phyloP scores from a whole-genome alignment of 2,329 filamentous ascomycete species.

The Didymella segeticola region DNA sequence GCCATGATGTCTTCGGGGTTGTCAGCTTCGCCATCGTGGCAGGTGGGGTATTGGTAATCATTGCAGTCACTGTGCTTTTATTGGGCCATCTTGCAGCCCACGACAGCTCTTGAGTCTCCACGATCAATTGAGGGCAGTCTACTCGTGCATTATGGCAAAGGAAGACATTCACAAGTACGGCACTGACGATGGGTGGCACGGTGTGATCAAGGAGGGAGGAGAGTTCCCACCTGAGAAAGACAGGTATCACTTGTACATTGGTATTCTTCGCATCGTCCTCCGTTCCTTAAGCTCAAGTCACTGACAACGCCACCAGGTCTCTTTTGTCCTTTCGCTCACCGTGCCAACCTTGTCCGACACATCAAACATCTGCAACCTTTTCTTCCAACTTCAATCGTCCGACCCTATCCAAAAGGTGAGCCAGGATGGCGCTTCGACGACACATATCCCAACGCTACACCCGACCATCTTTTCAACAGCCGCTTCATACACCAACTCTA shows the following conservation, averaged over 20 bases:
- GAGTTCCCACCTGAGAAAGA: slow-evolving; percentile 59
- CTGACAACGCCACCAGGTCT: slow-evolving; percentile 55
- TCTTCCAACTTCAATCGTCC: slow-evolving; percentile 65
- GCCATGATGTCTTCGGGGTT: neutral
- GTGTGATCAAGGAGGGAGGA: slow-evolving; percentile 55
- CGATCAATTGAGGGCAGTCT: neutral
- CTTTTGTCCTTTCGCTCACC: slow-evolving; percentile 71
- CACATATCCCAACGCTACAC: slow-evolving; percentile 64
- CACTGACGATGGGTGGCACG: slow-evolving; percentile 59
- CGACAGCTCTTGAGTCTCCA: neutral
- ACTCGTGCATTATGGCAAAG: slow-evolving; percentile 3
- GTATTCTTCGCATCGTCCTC: slow-evolving; percentile 25
- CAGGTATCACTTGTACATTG: slow-evolving; percentile 64
- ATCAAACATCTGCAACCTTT: slow-evolving; percentile 64
- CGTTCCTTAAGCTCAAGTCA: neutral
- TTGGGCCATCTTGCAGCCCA: neutral
- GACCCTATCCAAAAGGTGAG: slow-evolving; percentile 70
- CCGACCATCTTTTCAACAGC: slow-evolving; percentile 65
- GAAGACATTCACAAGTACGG: slow-evolving; percentile 45
- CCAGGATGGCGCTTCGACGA: slow-evolving; percentile 67
- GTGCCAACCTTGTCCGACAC: slow-evolving; percentile 63
- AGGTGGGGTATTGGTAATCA: neutral
- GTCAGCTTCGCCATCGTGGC: neutral
- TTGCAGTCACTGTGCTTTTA: neutral
- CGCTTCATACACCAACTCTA: slow-evolving; percentile 68